Evolutionary conservation across 2,329 filamentous ascomycete species (phyloP).

Genomic region (Epichloe sp.): DNA sequence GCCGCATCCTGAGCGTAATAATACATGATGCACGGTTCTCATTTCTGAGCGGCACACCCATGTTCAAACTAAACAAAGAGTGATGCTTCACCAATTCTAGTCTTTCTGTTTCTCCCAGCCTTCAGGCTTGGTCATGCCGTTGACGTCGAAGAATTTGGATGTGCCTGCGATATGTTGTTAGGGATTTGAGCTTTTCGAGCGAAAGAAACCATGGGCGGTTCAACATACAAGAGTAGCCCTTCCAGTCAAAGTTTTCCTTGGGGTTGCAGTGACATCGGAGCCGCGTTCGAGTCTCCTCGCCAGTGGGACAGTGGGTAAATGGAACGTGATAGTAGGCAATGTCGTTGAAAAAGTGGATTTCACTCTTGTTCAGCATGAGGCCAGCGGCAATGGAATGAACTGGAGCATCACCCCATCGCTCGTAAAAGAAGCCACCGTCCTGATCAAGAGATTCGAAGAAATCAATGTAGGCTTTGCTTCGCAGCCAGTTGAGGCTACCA

Average conservation of each 20-base stretch:
- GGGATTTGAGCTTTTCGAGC: not conserved
- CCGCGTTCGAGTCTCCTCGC: slow-evolving; percentile 69
- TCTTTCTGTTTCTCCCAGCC: slow-evolving; percentile 49
- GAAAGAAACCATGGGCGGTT: too few species aligned
- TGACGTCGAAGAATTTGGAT: slow-evolving; percentile 72
- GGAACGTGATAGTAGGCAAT: slow-evolving; percentile 97
- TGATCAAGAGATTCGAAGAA: slow-evolving; percentile 81
- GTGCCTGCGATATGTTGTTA: slow-evolving; percentile 32
- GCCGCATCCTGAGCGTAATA: not conserved
- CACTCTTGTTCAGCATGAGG: slow-evolving; percentile 77
- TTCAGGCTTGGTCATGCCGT: slow-evolving; percentile 66
- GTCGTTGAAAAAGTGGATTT: slow-evolving; percentile 98
- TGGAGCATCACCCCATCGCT: slow-evolving; percentile 94
- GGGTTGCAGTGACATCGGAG: slow-evolving; percentile 92
- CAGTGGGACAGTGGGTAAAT: slow-evolving; percentile 94
- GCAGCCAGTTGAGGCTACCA: slow-evolving; percentile 85
- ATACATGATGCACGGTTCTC: slow-evolving; percentile 1
- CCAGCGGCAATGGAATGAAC: slow-evolving; percentile 94
- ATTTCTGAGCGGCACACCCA: not conserved
- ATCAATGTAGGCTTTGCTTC: slow-evolving; percentile 77
- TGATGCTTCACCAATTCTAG: not conserved
- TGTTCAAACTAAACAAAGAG: not conserved
- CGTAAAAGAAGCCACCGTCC: slow-evolving; percentile 97
- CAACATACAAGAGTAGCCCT: slow-evolving; percentile 82
- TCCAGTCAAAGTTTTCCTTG: slow-evolving; percentile 98